Evolutionary conservation across 164 flowering plant species (phyloP), one percentile per base, ranked within the genome.

Genomic region (Nelumbo lutea): DNA sequence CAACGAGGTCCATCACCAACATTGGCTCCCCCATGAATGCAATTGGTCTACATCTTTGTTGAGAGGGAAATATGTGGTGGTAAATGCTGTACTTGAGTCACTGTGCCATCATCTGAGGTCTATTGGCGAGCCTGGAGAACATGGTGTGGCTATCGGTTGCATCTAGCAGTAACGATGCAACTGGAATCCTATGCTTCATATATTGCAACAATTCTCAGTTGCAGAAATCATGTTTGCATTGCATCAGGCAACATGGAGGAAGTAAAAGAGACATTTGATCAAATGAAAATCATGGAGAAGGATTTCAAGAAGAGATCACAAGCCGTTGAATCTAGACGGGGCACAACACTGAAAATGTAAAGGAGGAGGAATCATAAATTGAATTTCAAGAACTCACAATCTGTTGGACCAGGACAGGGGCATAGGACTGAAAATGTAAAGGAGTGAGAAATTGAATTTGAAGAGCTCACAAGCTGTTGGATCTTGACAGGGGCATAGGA

Each of bases 161-260:
- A 80, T 91, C 15, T 89, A 90, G 74, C 94, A 90, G 80, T 72
- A 96, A 81, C 74, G 96, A 67, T 83, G 81, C 56, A 87, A 87
- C 67, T 91, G 96, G 97, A 86, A 59, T 68, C 81, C 90, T 9
- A 87, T 90, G 55, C 83, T 91, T 27, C 90, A 86, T 80, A 82
- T 91, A 94, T 96, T 90, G 79, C 96, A 90, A 73, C 90, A 86
- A 64, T 91, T 85, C 70, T 82, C 97, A 1, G 81, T 90, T 6
- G 82, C 83, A 2, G 96, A 91, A 47, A 85, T 90, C 4, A 44
- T 75, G 48, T 72, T 75, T 45, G 81, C 94, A 0, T 59, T 91
- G 78, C 90, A 91, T 55, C 90, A 88, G 71, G 92, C 77, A 5
- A 74, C 82, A 4, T 77, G 80, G 87, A 82, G 83, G 78, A 73